phyloP scores from a whole-genome alignment of 176 grass and related monocot species.

The Puccinellia tenuiflora region DNA sequence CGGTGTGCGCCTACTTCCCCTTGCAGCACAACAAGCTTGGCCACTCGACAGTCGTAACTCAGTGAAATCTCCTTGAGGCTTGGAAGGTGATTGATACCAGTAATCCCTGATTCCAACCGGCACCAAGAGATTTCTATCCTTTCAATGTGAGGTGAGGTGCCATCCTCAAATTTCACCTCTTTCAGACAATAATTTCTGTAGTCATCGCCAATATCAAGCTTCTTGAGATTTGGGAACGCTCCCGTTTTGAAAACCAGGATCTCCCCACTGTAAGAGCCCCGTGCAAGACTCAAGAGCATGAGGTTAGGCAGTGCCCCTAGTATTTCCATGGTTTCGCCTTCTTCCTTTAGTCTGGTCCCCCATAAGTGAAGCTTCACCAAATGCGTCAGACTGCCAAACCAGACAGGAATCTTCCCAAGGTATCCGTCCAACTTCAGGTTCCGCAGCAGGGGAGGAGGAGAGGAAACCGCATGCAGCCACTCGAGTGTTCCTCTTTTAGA shows the following conservation, averaged over 20 bases:
- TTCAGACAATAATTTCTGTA: not conserved
- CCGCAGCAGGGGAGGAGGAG: not conserved
- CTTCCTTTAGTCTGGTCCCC: fast-evolving
- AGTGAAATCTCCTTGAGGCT: not conserved
- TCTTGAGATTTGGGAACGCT: not conserved
- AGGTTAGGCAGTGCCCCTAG: constrained; percentile 11
- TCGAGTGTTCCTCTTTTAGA: not conserved
- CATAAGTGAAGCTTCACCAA: not conserved
- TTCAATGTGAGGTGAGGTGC: not conserved
- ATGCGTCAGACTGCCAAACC: not conserved
- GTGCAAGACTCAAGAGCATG: fast-evolving
- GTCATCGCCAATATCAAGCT: fast-evolving
- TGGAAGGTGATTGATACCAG: not conserved
- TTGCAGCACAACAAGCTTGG: not conserved
- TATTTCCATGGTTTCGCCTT: not conserved
- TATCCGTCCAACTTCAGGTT: not conserved
- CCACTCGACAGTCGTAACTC: not conserved
- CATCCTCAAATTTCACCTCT: not conserved
- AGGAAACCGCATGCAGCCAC: not conserved
- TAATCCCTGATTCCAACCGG: not conserved
- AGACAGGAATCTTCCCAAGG: not conserved
- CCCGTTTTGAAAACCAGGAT: not conserved
- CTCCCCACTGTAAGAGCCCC: fast-evolving
- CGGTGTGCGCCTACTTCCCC: too few relatives aligned
- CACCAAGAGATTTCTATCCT: not conserved